Conservation (phyloP, 768 basidiomycete species). For the Sporobolomyces phaffii region DNA sequence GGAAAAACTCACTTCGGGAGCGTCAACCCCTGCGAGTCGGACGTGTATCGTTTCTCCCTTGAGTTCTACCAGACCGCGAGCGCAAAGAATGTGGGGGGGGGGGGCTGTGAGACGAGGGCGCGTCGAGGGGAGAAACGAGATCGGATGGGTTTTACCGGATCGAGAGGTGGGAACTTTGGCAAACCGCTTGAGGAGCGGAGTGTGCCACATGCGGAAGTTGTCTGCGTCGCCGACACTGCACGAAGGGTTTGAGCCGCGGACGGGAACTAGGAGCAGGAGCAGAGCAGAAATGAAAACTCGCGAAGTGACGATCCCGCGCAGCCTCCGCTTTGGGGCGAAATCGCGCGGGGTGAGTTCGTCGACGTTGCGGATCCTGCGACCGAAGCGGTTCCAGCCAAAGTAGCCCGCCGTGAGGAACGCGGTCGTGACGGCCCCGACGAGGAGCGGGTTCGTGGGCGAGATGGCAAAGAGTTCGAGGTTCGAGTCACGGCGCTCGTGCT, state of each 20-base stretch:
- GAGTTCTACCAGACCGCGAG: constrained; percentile 54
- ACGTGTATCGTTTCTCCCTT: constrained; percentile 78
- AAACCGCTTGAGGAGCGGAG: constrained; percentile 67
- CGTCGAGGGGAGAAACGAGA: neutral
- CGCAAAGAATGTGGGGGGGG: no score
- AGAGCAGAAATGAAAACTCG: constrained; percentile 44
- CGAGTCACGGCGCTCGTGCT: no score
- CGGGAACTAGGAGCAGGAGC: no score
- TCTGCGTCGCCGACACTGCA: constrained; percentile 76
- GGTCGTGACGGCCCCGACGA: neutral
- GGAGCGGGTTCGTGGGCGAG: constrained; percentile 5
- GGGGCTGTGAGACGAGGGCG: no score
- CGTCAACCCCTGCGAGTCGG: constrained; percentile 83
- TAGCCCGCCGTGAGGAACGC: neutral
- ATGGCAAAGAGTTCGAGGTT: no score
- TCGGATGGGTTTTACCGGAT: constrained; percentile 55
- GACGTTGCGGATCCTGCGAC: constrained; percentile 58
- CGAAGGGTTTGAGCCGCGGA: no score
- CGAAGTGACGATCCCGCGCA: constrained; percentile 77
- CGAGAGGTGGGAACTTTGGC: constrained; percentile 66
- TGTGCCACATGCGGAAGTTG: constrained; percentile 82
- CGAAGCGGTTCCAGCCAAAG: constrained; percentile 53
- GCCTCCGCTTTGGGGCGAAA: constrained; percentile 54
- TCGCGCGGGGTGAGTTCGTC: constrained; percentile 51
- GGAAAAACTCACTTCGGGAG: constrained; percentile 63